Evolutionary conservation across 495 filamentous ascomycete species (phyloP), one percentile per base, ranked within the genome.

Genomic region (Cercophora sp.): DNA sequence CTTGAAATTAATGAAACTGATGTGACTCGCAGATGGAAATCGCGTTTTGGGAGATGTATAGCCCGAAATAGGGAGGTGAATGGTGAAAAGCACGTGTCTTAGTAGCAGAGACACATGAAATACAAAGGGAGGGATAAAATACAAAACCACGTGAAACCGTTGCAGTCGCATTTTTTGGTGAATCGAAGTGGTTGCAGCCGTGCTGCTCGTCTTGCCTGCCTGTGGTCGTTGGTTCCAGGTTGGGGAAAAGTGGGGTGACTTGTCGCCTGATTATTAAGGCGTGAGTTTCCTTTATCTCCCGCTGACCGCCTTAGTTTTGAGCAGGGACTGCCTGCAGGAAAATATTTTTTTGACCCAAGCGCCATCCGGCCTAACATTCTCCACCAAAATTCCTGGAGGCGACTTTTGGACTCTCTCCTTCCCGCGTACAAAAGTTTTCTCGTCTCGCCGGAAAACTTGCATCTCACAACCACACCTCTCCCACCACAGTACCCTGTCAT

Each of bases 41-140:
- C 58, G 85, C 80, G 1, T 94, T 96, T 69, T 94, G 90, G 90
- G 83, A 90, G 45, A 93, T 94, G 88, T 74, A 57, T 42, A 44
- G 39, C 20, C 58, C 48, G n/a, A 31, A 29, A 9, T 56, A 20
- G 27, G 27, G 25, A 51, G 13, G 29, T 4, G 2, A 9, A 20
- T 5, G 32, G 19, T 13, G 26, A 18, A 27, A 40, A 16, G 10
- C 10, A 16, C 20, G 3, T 5, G 41, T 22, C 23, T 44, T 22
- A 24, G 26, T n/a, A n/a, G n/a, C n/a, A n/a, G n/a, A n/a, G n/a
- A n/a, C n/a, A n/a, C n/a, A n/a, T n/a, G n/a, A n/a, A n/a, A n/a
- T n/a, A n/a, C n/a, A n/a, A n/a, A n/a, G n/a, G n/a, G n/a, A n/a
- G n/a, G n/a, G n/a, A n/a, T n/a, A n/a, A n/a, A n/a, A n/a, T n/a